Percentiles rank a stretch among this genome's conserved stretches.
Evolutionary conservation across 257 asterid genomes (phyloP).

Genomic region (Leptodermis oblonga): DNA sequence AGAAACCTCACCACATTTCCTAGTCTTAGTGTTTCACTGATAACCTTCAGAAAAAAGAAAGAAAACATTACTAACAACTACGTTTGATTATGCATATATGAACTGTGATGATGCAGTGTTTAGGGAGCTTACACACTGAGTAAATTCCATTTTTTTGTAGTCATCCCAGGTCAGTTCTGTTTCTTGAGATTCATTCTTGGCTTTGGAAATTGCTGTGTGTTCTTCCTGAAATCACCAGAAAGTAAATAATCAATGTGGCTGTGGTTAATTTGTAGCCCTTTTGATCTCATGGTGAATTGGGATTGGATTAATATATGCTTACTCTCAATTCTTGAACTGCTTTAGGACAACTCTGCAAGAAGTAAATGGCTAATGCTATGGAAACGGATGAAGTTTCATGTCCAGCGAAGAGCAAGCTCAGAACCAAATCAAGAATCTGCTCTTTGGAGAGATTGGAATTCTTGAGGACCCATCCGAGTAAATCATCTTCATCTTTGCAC

Average conservation of each 20-base stretch:
- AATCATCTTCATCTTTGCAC: constrained; percentile 49
- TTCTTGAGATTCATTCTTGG: constrained; percentile 40
- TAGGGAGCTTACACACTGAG: constrained; percentile 75
- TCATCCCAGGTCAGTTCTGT: constrained; percentile 76
- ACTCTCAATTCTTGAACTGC: constrained; percentile 60
- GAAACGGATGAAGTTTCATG: constrained; percentile 92
- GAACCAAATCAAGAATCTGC: constrained; percentile 73
- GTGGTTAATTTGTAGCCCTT: too few species aligned
- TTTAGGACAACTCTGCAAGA: constrained; percentile 59
- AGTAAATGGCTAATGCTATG: constrained; percentile 70
- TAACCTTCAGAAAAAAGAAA: constrained; percentile 37
- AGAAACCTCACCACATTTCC: constrained; percentile 95
- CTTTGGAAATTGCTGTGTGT: constrained; percentile 45
- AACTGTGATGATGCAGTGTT: too few species aligned
- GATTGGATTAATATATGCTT: neutral
- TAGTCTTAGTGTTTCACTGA: constrained; percentile 74
- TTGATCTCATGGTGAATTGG: neutral
- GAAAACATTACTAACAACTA: neutral
- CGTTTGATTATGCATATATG: too few species aligned
- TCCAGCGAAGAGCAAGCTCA: constrained; percentile 84
- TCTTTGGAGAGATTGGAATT: constrained; percentile 74
- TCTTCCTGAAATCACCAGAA: constrained; percentile 52
- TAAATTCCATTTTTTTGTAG: constrained; percentile 88
- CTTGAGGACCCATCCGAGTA: constrained; percentile 82
- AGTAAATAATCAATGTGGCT: neutral